Evolutionary conservation across 768 basidiomycete species (phyloP), one percentile per base, ranked within the genome.

Genomic region (Lactarius hengduanensis): DNA sequence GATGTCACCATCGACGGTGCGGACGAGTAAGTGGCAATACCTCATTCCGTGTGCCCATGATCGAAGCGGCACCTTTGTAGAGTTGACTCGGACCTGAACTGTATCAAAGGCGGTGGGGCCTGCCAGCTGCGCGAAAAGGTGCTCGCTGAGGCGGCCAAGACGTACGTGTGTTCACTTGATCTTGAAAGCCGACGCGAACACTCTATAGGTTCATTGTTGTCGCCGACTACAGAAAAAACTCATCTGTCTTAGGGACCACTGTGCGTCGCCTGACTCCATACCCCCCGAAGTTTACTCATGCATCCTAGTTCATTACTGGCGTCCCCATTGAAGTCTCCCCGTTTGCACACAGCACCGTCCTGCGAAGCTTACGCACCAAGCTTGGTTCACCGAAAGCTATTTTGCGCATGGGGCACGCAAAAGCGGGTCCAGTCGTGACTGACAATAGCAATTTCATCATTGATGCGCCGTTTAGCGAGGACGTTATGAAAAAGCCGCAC

Each of bases 1-100:
- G 97, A 99, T 72, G 92, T 98, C n/a, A 98, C 96, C 1, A 86
- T 99, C 53, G 97, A 99, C 74, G 96, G 96, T 54, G 96, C 96
- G 3, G 96, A 98, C 69, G 96, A 98, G 93, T 96, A 70, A 70
- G 92, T 77, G 28, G 50, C 54, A 1, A 60, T 41, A 30, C 45
- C 43, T 10, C 22, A 45, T 57, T 34, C 26, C 65, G 2, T 34
- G 15, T 40, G 28, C 15, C 20, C 4, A 43, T 32, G 13, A 36
- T 36, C 10, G 16, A 58, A 32, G 59, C 40, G 40, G 15, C 20
- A 53, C 22, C n/a, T 9, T 13, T 55, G 36, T 74, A 96, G 95
- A 78, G 94, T 97, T 28, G 95, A 98, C 76, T 76, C 82, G 50
- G 77, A 85, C 47, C 80, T 99, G 60, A 96, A 98, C 77, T 91